Conservation (phyloP, 2,329 filamentous ascomycete species). For the Tolypocladium cylindrosporum region DNA sequence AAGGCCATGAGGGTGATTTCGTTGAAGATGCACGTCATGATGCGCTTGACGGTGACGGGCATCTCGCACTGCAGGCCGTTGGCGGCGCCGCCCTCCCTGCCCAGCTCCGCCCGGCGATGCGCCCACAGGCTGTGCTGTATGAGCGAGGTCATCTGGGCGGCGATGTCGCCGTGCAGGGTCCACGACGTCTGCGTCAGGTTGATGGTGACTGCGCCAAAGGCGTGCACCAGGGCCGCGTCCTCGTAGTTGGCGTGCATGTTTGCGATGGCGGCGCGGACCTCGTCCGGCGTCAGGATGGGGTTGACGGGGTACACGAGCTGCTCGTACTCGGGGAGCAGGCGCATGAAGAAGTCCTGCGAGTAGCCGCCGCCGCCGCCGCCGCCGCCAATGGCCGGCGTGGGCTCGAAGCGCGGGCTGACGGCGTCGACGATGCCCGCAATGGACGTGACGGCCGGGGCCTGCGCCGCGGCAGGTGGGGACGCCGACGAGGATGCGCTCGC, state of each 20-base stretch:
- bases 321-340: conserved; percentile 22
- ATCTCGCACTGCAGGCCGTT: conserved; percentile 24
- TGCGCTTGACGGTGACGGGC: conserved; percentile 29
- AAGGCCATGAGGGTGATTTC: conserved; percentile 40
- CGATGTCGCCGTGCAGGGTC: conserved; percentile 17
- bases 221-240: conserved; percentile 24
- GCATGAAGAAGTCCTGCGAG: conserved; percentile 20
- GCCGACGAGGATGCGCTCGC: neutral
- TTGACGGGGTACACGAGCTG: conserved; percentile 26
- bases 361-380: conserved; percentile 10
- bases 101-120: conserved; percentile 14
- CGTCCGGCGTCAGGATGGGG: conserved; percentile 20
- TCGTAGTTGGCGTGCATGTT: conserved; percentile 22
- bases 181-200: conserved; percentile 21
- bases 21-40: conserved; percentile 39
- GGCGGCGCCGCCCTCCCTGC: conserved; percentile 21
- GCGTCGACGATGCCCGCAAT: conserved; percentile 15
- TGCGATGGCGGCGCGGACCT: conserved; percentile 19
- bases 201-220: conserved; percentile 24
- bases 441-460: conserved; percentile 9
- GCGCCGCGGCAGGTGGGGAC: neutral
- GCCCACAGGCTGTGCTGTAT: conserved; percentile 12
- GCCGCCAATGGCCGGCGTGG: neutral
- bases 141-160: conserved; percentile 18
- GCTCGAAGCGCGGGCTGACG: conserved; percentile 1